Percentiles rank a stretch among this genome's conserved stretches.
Evolutionary conservation across 2,329 filamentous ascomycete genomes (phyloP).

Genomic region (Dendrostoma leiphaemia): DNA sequence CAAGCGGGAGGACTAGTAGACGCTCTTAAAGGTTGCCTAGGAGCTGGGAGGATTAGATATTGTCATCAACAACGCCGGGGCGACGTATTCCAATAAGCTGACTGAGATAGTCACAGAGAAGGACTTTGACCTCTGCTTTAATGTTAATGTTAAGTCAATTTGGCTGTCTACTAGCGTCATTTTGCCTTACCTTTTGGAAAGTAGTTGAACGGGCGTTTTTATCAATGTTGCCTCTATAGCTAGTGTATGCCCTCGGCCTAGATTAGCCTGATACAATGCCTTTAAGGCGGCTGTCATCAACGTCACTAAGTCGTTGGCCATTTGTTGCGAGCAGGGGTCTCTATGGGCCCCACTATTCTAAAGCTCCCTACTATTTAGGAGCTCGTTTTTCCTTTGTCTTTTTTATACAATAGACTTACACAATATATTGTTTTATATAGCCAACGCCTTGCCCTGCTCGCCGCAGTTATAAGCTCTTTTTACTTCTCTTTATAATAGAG

Average conservation of each 20-base stretch:
- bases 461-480: too few species aligned
- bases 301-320: constrained; percentile 58
- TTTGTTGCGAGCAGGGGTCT: too few species aligned
- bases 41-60: constrained; percentile 53
- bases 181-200: constrained; percentile 58
- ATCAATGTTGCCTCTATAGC: constrained; percentile 67
- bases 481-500: too few species aligned
- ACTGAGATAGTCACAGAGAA: constrained; percentile 62
- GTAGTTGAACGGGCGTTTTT: constrained; percentile 57
- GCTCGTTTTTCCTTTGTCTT: too few species aligned
- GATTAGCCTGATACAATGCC: constrained; percentile 69
- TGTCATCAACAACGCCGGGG: constrained; percentile 61
- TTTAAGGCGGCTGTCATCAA: constrained; percentile 65
- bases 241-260: constrained; percentile 56
- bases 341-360: too few species aligned
- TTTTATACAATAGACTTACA: too few species aligned
- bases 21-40: constrained; percentile 42
- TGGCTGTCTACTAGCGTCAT: constrained; percentile 60
- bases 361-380: too few species aligned
- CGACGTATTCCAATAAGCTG: constrained; percentile 59
- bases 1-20: constrained; percentile 50
- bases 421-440: too few species aligned
- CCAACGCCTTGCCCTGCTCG: too few species aligned
- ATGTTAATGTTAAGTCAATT: constrained; percentile 67
- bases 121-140: constrained; percentile 66